Conservation (phyloP, 805 yeast genomes). For the Wilhelminamyces savonicus region DNA sequence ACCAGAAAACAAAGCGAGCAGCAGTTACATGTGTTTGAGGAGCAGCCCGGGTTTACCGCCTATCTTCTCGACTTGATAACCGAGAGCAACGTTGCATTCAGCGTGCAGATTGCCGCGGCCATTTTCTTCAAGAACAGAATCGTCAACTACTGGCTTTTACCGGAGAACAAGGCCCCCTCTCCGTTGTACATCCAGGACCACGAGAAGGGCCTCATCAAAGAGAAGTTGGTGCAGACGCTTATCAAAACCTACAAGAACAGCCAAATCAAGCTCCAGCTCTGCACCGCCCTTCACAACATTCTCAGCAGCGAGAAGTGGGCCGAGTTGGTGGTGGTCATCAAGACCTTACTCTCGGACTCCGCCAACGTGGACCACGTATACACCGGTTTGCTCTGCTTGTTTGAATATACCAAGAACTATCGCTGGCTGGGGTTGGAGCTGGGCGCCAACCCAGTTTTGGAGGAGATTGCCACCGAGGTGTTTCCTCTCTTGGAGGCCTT, state of each 20-base stretch:
- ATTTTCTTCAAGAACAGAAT: conserved; percentile 40
- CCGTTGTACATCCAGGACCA: conserved; percentile 19
- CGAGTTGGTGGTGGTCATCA: conserved; percentile 15
- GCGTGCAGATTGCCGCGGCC: conserved; percentile 37
- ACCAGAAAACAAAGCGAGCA: conserved; percentile 49
- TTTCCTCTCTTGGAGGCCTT: conserved; percentile 33
- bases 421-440: conserved; percentile 43
- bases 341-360: conserved; percentile 17
- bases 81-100: conserved; percentile 39
- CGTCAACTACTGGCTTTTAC: conserved; percentile 29
- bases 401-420: conserved; percentile 35
- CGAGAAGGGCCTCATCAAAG: conserved; percentile 32
- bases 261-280: conserved; percentile 47
- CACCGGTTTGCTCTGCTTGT: conserved; percentile 34
- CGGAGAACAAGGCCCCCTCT: conserved; percentile 22
- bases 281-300: conserved; percentile 51
- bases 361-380: conserved; percentile 30
- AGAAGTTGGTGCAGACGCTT: conserved; percentile 29
- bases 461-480: conserved; percentile 26
- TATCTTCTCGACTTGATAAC: conserved; percentile 45
- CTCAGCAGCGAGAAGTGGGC: conserved; percentile 44
- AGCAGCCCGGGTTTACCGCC: conserved; percentile 52
- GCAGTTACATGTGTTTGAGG: conserved; percentile 45
- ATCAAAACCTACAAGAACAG: conserved; percentile 26
- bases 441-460: conserved; percentile 30